These are phyloP conservation scores for Westerdykella aurantiaca DNA, from an alignment of 2,329 filamentous ascomycete genomes.

Conservation along the genomic window DNA sequence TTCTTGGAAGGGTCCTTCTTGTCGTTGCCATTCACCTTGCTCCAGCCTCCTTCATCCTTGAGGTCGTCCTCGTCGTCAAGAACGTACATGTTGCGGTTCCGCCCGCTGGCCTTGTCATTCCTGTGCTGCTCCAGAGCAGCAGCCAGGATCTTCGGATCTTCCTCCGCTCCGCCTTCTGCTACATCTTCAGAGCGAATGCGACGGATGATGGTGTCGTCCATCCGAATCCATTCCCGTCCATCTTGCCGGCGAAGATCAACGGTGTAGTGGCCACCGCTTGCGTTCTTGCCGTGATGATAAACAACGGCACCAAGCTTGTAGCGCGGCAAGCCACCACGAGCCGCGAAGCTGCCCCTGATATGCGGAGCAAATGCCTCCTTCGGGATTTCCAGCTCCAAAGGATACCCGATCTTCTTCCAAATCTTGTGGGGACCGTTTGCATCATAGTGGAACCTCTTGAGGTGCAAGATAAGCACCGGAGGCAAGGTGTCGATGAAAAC, in stretches of 20 bases:
- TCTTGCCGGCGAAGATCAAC: constrained; percentile 95
- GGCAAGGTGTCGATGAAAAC: constrained; percentile 89
- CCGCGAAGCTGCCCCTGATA: constrained; percentile 59
- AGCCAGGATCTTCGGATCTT: constrained; percentile 64
- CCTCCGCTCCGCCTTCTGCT: constrained; percentile 75
- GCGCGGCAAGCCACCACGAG: constrained; percentile 66
- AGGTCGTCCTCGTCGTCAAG: constrained; percentile 58
- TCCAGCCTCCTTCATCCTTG: constrained; percentile 69
- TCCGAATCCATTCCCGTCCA: constrained; percentile 88
- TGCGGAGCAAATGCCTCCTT: constrained; percentile 78
- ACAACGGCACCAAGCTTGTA: constrained; percentile 87
- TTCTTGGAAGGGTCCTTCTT: constrained; percentile 54
- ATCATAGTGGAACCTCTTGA: constrained; percentile 97
- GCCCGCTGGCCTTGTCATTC: constrained; percentile 47
- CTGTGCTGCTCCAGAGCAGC: constrained; percentile 63
- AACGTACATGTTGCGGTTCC: constrained; percentile 68
- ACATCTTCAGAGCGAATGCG: constrained; percentile 84
- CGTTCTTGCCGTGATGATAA: constrained; percentile 96
- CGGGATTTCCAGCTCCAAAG: constrained; percentile 88
- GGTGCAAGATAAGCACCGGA: constrained; percentile 84
- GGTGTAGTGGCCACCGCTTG: constrained; percentile 93
- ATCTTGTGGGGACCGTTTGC: constrained; percentile 89
- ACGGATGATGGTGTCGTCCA: constrained; percentile 88
- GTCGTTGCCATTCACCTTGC: constrained; percentile 67
- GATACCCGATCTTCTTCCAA: constrained; percentile 96